phyloP scores from a whole-genome alignment of 805 yeast genomes.

The Sporopachydermia lactativora region DNA sequence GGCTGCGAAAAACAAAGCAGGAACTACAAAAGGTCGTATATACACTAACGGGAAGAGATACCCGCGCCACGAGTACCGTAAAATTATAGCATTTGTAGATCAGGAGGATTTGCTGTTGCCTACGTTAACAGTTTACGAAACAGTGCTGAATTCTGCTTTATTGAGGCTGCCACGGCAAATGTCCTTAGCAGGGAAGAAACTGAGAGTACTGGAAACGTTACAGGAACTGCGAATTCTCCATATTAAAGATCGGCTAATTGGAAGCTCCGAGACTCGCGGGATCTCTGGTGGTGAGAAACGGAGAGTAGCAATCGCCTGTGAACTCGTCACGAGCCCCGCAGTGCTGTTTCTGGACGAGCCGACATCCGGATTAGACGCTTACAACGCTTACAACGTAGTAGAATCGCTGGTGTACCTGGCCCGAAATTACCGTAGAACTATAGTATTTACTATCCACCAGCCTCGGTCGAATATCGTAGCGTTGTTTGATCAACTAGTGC shows the following conservation, averaged over 20 bases:
- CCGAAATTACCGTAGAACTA: conserved; percentile 68
- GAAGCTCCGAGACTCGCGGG: conserved; percentile 82
- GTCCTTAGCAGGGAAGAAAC: conserved; percentile 57
- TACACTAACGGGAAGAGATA: conserved; percentile 52
- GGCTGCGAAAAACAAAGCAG: conserved; percentile 79
- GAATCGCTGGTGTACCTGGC: conserved; percentile 76
- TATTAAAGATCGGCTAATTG: conserved; percentile 76
- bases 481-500: conserved; percentile 66
- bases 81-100: conserved; percentile 85
- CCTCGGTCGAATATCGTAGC: conserved; percentile 95
- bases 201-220: conserved; percentile 74
- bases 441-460: conserved; percentile 90
- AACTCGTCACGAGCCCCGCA: conserved; percentile 78
- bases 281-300: conserved; percentile 89
- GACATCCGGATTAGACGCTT: conserved; percentile 91
- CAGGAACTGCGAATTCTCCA: conserved; percentile 71
- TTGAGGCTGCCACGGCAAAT: conserved; percentile 72
- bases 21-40: conserved; percentile 50
- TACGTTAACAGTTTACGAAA: conserved; percentile 90
- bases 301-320: conserved; percentile 89
- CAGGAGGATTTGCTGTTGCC: conserved; percentile 88
- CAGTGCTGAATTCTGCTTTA: conserved; percentile 84
- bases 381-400: conserved; percentile 82
- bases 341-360: conserved; percentile 82
- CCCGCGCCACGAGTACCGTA: conserved; percentile 33